phyloP scores from a whole-genome alignment of 2,329 filamentous ascomycete species.

The Gliomastix tumulicola region DNA sequence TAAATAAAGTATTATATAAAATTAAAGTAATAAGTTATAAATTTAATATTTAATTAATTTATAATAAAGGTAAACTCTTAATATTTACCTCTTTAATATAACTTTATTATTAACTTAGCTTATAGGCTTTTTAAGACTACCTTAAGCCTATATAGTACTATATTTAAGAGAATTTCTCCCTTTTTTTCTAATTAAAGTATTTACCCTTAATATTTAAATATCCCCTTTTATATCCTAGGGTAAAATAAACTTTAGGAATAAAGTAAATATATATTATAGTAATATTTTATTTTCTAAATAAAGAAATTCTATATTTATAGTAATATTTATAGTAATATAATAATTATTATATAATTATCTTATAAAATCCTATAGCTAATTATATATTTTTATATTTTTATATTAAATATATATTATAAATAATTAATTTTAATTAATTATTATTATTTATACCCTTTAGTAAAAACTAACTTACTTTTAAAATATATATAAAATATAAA shows the following conservation, averaged over 20 bases:
- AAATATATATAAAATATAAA: too few relatives aligned
- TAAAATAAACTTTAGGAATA: too few relatives aligned
- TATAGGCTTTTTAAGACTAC: too few relatives aligned
- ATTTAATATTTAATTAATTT: neutral
- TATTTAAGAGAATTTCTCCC: too few relatives aligned
- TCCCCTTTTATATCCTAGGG: neutral
- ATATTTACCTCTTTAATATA: neutral
- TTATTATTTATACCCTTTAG: neutral
- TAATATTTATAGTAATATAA: neutral
- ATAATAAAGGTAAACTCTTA: neutral
- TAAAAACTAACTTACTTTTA: too few relatives aligned
- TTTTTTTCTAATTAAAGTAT: neutral
- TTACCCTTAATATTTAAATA: neutral
- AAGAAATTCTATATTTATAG: neutral
- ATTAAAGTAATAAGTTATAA: conserved; percentile 4
- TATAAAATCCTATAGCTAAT: too few relatives aligned
- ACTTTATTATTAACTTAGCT: neutral
- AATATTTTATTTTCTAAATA: too few relatives aligned
- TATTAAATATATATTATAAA: too few relatives aligned
- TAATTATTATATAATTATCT: too few relatives aligned
- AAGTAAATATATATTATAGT: too few relatives aligned
- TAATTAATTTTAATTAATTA: too few relatives aligned
- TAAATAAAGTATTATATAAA: neutral
- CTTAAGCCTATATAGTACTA: neutral
- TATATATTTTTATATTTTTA: too few relatives aligned